phyloP scores from a whole-genome alignment of 2,329 filamentous ascomycete genomes.

The Talaromyces atroroseus region DNA sequence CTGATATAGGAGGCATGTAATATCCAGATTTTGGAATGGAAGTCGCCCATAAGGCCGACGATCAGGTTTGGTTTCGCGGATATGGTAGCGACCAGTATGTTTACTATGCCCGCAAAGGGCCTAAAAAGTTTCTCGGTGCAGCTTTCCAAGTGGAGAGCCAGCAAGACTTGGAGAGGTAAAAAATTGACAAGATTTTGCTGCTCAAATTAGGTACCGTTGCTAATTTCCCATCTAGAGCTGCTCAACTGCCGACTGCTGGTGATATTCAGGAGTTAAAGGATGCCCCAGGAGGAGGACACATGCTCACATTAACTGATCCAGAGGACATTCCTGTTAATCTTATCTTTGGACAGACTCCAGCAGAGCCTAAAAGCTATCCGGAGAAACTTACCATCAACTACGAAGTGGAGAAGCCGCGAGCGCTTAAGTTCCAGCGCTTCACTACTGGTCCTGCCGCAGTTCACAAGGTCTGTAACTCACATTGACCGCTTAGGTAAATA shows the following conservation, averaged over 20 bases:
- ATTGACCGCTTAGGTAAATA: background rate
- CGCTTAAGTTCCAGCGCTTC: conserved; percentile 27
- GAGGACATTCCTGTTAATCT: conserved; percentile 39
- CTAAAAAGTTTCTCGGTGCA: conserved; percentile 40
- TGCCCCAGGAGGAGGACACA: conserved; percentile 36
- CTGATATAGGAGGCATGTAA: background rate
- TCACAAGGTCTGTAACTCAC: conserved; percentile 22
- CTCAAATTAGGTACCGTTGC: too few relatives aligned
- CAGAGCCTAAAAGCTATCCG: conserved; percentile 16
- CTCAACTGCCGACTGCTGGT: background rate
- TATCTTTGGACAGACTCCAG: conserved; percentile 32
- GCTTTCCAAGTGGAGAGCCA: conserved; percentile 39
- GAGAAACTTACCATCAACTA: conserved; percentile 23
- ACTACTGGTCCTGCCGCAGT: conserved; percentile 26
- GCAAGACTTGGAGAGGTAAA: conserved; percentile 39
- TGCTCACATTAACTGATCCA: conserved; percentile 35
- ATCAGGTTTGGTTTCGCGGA: conserved; percentile 18
- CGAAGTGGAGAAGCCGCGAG: conserved; percentile 23
- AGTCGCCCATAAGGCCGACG: conserved; percentile 33
- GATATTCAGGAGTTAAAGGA: conserved; percentile 14
- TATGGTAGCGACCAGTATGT: conserved; percentile 20
- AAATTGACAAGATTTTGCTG: background rate
- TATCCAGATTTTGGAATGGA: conserved; percentile 22
- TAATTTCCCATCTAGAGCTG: background rate
- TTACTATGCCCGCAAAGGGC: conserved; percentile 27